Evolutionary conservation across 345 rosid species (phyloP), one percentile per base, ranked within the genome.

Genomic region (Ceriops decandra): DNA sequence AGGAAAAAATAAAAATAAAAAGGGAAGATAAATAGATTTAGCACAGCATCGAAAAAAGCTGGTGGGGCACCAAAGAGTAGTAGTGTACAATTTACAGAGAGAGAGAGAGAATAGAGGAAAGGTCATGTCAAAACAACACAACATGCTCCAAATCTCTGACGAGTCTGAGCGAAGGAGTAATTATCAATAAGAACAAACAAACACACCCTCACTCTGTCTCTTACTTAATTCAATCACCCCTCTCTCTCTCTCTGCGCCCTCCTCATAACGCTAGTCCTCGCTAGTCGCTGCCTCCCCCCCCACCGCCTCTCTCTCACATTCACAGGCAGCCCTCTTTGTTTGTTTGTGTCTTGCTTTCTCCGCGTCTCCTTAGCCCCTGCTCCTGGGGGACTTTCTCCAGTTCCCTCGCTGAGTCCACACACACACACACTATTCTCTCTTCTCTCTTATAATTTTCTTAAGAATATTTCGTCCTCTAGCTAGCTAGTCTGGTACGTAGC

Each of bases 311-410:
- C 66, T 63, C 63, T 21, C 74, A 54, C 52, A 27, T 30, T 9
- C 32, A 59, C 36, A 59, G 24, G 19, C 17, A 57, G 38, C 19
- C 51, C 62, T 33, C 69, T 59, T 71, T 60, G 36, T 67, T 62
- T 75, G 68, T 24, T 56, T 42, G 49, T 42, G 49, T 42, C 16
- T 21, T 60, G 68, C 86, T 83, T 83, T 87, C 86, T 85, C 92
- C 84, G 81, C 96, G 92, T 65, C 79, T 82, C 90, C 96, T 85
- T 83, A 83, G 96, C 86, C 92, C 81, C 82, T 85, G 87, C 85
- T 78, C 54, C 64, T 82, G 96, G 92, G 96, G 85, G 85, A 81
- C 73, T 80, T 79, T 83, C 82, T 60, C 75, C 77, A 57, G 53
- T 61, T 71, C 79, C 82, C 68, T 62, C 62, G 71, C 70, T 64